Base-by-base conservation (phyloP, 2,329 filamentous ascomycete species). In the Fusarium xyrophilum region DNA sequence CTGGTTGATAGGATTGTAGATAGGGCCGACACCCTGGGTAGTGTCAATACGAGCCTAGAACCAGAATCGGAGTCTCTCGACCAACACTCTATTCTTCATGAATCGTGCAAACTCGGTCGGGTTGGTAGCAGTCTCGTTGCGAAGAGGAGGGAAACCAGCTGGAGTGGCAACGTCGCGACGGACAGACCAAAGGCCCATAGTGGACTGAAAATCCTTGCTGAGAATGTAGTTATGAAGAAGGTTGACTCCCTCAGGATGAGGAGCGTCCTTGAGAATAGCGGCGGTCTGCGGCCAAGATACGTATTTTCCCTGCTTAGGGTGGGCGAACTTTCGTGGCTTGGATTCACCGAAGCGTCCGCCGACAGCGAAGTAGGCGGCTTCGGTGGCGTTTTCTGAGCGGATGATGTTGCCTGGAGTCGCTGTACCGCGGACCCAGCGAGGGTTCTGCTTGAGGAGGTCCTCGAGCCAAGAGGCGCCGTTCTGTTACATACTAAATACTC, bases 341-440 rank as follows among this genome's bases (percentile, higher is more conserved):
- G 36, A 50, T 19, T 42, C 25, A 4, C 44, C 36, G 17, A 59
- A 60, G 0, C 54, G 1, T 11, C 43, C 65, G 3, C 54, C 46
- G 0, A 72, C 69, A 2, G 76, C 78, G 57, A 82, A 82, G n/a
- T 72, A 78, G 7, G 75, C 79, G 0, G 77, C 78, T 10, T 65
- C 56, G 8, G 74, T 77, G 55, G 39, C 68, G 60, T 79, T 77
- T 28, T 62, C 15, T 73, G 35, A 6, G 6, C 40, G 23, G 32
- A 82, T 50, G 13, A 84, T 63, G 2, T 77, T 77, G 2, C 42
- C 57, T 0, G 84, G 83, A 0, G 82, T 85, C 4, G 74, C 76
- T 1, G 81, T 82, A 12, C 85, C 85, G 27, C 84, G 84, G 19
- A 87, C 83, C 85, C 85, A 86, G 38, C 75, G 76, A 1, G 83